A percentile compares a stretch with the other conserved stretches of the same genome.
phyloP scores from a whole-genome alignment of 1,139 yeast species.

The Magnusiomyces paraingens region DNA sequence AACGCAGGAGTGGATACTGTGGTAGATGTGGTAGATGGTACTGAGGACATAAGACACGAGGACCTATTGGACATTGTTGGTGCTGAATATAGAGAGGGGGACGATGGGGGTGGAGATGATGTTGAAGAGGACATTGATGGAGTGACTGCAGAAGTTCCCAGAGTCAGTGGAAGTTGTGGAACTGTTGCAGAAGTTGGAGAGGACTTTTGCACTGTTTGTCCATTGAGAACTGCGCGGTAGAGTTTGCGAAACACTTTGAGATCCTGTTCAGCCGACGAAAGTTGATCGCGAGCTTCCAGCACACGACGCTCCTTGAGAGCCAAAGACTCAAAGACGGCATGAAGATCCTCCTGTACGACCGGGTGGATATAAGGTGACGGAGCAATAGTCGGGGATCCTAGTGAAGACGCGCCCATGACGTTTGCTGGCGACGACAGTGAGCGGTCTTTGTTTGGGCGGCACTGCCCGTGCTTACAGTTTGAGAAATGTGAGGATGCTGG shows the following conservation, averaged over 20 bases:
- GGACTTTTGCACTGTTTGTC: neutral
- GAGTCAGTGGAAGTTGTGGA: neutral
- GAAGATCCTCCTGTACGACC: constrained; percentile 25
- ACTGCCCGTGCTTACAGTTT: neutral
- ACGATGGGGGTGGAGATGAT: neutral
- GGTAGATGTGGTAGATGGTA: neutral
- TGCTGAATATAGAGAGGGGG: neutral
- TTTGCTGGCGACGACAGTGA: constrained; percentile 1
- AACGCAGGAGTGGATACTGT: neutral
- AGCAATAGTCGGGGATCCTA: neutral
- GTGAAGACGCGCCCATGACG: neutral
- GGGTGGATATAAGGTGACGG: constrained; percentile 22
- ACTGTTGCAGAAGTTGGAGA: no score
- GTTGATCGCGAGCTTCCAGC: constrained; percentile 32
- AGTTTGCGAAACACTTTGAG: constrained; percentile 22
- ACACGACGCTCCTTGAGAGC: constrained; percentile 35
- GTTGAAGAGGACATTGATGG: neutral
- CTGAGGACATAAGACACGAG: neutral
- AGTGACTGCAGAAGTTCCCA: no score
- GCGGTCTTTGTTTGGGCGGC: neutral
- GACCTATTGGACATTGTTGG: neutral
- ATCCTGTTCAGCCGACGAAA: constrained; percentile 27
- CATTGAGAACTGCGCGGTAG: constrained; percentile 24
- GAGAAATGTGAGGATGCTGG: neutral
- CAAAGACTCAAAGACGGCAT: constrained; percentile 31